Percentiles rank a stretch among this genome's conserved stretches.
Conservation (phyloP, 345 rosid genomes). For the Dipteronia sinensis region DNA sequence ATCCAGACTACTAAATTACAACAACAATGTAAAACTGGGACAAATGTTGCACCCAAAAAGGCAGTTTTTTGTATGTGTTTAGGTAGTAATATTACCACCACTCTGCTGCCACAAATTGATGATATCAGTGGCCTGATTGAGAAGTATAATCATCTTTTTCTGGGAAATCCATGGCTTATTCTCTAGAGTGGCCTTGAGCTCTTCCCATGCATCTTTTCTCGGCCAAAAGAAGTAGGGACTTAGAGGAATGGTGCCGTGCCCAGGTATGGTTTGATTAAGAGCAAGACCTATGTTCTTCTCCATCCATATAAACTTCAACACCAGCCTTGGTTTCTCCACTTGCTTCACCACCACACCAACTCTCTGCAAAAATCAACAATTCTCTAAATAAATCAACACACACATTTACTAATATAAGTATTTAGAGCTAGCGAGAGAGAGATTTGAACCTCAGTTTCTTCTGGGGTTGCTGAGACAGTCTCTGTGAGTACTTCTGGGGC, state of each 20-base stretch:
- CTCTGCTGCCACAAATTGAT: conserved; percentile 91
- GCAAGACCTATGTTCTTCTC: conserved; percentile 82
- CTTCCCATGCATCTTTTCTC: conserved; percentile 88
- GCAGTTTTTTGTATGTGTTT: background rate
- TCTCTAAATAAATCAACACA: background rate
- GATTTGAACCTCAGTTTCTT: conserved; percentile 35
- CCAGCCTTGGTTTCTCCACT: conserved; percentile 61
- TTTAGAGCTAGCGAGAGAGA: background rate
- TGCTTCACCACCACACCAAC: conserved; percentile 41
- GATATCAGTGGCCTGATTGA: conserved; percentile 83
- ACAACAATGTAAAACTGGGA: background rate
- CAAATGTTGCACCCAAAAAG: background rate
- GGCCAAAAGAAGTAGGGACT: conserved; percentile 88
- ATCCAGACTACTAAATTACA: conserved; percentile 1
- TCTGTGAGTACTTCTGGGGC: conserved; percentile 49
- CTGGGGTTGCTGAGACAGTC: conserved; percentile 20
- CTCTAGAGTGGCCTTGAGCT: conserved; percentile 70
- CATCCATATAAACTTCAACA: conserved; percentile 85
- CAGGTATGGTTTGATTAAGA: conserved; percentile 70
- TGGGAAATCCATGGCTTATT: conserved; percentile 81
- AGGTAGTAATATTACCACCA: conserved; percentile 63
- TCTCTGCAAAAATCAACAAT: conserved; percentile 32
- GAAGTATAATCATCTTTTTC: conserved; percentile 79
- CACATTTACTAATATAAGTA: background rate
- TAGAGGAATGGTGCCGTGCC: conserved; percentile 70